A percentile compares a stretch with the other conserved stretches of the same genome.
phyloP scores from a whole-genome alignment of 805 yeast genomes.

The Lachancea fermentati region DNA sequence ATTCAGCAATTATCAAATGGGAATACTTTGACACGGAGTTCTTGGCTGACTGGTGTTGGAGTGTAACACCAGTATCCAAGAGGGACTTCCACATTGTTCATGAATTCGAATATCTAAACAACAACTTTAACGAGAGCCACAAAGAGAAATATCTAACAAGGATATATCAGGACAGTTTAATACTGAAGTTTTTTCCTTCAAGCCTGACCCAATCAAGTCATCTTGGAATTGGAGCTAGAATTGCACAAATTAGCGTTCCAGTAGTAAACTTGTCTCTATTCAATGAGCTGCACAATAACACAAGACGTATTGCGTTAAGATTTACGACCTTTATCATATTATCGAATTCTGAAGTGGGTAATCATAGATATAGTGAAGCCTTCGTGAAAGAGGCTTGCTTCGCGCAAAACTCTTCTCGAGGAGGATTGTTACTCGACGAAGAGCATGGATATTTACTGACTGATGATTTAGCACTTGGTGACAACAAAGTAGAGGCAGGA shows the following conservation, averaged over 20 bases:
- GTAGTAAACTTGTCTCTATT: constrained; percentile 14
- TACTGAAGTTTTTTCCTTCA: constrained; percentile 15
- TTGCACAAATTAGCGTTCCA: constrained; percentile 28
- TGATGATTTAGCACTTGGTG: not conserved
- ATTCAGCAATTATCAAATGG: constrained; percentile 1
- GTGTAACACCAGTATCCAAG: constrained; percentile 15
- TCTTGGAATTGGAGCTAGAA: constrained; percentile 23
- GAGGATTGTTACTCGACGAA: not conserved
- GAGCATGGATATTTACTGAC: not conserved
- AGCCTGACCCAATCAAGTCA: constrained; percentile 15
- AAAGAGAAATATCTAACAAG: constrained; percentile 18
- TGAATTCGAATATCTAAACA: constrained; percentile 19
- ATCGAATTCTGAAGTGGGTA: not conserved
- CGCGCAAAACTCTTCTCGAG: not conserved
- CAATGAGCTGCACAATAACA: constrained; percentile 7
- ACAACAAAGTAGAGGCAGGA: not conserved
- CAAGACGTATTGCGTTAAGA: constrained; percentile 9
- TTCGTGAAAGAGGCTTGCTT: not conserved
- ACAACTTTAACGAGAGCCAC: constrained; percentile 17
- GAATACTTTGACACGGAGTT: constrained; percentile 17
- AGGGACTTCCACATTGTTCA: constrained; percentile 17
- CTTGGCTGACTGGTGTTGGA: constrained; percentile 16
- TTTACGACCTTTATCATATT: constrained; percentile 18
- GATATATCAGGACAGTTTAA: constrained; percentile 16
- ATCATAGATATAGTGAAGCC: not conserved